Conservation (phyloP, 208 protist species). For the Trypanosoma avium region DNA sequence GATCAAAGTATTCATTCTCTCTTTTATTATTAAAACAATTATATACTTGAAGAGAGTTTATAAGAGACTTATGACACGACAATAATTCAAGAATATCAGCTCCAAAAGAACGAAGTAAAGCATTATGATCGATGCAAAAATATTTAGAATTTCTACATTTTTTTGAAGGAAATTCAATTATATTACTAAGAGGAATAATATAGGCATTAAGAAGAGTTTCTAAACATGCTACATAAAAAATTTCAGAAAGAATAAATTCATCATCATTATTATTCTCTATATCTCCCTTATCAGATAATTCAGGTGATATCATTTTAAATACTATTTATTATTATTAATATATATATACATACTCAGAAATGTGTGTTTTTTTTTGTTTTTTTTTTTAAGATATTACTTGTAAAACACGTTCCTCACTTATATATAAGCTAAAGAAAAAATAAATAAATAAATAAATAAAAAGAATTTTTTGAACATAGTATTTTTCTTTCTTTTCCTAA, state of each 20-base stretch:
- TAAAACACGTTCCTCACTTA: too few species aligned
- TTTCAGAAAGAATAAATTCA: conserved; percentile 11
- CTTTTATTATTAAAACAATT: not conserved
- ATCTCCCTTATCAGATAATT: too few species aligned
- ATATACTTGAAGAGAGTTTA: conserved; percentile 4
- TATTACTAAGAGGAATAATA: conserved; percentile 26
- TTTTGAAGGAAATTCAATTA: not conserved
- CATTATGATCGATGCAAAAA: not conserved
- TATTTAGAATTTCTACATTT: too few species aligned
- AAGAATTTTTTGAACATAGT: conserved; percentile 3
- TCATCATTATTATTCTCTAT: not conserved
- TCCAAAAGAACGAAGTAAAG: conserved; percentile 11
- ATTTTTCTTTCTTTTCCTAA: not conserved
- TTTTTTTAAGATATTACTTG: too few species aligned
- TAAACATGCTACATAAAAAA: conserved; percentile 15
- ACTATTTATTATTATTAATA: too few species aligned
- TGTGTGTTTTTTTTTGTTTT: too few species aligned
- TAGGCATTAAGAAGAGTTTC: conserved; percentile 20
- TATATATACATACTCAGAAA: not conserved
- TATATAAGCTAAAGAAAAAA: not conserved
- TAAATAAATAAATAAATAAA: conserved; percentile 4
- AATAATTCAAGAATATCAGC: conserved; percentile 17
- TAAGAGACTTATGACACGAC: conserved; percentile 7
- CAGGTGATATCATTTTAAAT: too few species aligned
- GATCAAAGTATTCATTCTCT: not conserved